Conservation (phyloP, 106 monocot species). For the Xerophyta viscosa region DNA sequence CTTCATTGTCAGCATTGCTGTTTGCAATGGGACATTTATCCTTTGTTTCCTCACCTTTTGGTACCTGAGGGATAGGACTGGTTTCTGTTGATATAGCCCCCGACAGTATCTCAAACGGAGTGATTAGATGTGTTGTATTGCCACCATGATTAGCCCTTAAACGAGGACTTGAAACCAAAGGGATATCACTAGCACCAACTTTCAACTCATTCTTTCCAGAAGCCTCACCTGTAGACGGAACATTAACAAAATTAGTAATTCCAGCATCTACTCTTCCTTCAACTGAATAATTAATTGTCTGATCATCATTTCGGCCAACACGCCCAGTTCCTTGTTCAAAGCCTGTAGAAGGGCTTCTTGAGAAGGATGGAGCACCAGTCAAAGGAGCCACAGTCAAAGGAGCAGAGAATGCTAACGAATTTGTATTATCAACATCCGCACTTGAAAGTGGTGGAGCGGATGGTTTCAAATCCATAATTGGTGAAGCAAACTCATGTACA, state of each 20-base stretch:
- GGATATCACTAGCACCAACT: slow-evolving; percentile 28
- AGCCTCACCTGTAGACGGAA: slow-evolving; percentile 14
- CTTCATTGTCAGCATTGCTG: slow-evolving; percentile 18
- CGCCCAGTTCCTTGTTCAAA: slow-evolving; percentile 22
- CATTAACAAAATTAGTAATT: slow-evolving; percentile 17
- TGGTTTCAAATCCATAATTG: slow-evolving; percentile 24
- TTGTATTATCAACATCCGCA: slow-evolving; percentile 20
- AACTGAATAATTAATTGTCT: slow-evolving; percentile 20
- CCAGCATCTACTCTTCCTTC: slow-evolving; percentile 28
- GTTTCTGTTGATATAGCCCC: slow-evolving; percentile 46
- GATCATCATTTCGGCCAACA: slow-evolving; percentile 20
- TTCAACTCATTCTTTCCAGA: slow-evolving; percentile 30
- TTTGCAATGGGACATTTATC: slow-evolving; percentile 20
- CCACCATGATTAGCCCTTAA: slow-evolving; percentile 20
- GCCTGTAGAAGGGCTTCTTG: slow-evolving; percentile 21
- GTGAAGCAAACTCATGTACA: slow-evolving; percentile 14
- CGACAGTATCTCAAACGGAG: slow-evolving; percentile 78
- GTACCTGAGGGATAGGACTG: slow-evolving; percentile 8
- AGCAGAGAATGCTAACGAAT: slow-evolving; percentile 13
- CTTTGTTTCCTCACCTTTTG: slow-evolving; percentile 21
- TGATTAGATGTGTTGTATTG: slow-evolving; percentile 65
- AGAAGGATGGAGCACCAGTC: slow-evolving; percentile 15
- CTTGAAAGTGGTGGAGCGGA: slow-evolving; percentile 29
- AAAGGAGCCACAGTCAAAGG: too few relatives aligned
- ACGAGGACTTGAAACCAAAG: slow-evolving; percentile 27